phyloP scores from a whole-genome alignment of 805 yeast genomes.

The Yarrowia porcina region DNA sequence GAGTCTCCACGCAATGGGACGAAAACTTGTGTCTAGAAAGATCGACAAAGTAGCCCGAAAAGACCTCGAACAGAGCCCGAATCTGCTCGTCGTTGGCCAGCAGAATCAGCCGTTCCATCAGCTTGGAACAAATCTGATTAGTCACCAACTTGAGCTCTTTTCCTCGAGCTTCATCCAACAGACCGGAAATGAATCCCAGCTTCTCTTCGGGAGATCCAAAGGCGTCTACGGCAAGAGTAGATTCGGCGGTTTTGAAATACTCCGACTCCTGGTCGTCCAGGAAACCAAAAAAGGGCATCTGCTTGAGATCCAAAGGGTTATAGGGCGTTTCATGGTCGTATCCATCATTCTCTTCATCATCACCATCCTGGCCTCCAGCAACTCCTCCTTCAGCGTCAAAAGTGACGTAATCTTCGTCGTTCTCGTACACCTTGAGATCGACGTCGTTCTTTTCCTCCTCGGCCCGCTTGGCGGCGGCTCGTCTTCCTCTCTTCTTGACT shows the following conservation, averaged over 20 bases:
- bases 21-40: constrained; percentile 84
- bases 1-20: constrained; percentile 89
- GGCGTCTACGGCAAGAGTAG: constrained; percentile 75
- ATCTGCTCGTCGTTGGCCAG: constrained; percentile 62
- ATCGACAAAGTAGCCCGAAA: constrained; percentile 70
- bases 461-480: constrained; percentile 25
- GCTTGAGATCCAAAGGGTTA: constrained; percentile 17
- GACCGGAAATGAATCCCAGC: constrained; percentile 65
- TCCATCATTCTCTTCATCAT: constrained; percentile 4
- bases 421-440: constrained; percentile 1
- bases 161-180: constrained; percentile 80
- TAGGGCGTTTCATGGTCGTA: constrained; percentile 1
- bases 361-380: neutral
- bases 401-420: constrained; percentile 11
- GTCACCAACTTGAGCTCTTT: constrained; percentile 90
- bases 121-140: constrained; percentile 90
- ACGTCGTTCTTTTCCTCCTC: constrained; percentile 15
- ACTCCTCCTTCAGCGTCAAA: constrained; percentile 3
- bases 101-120: constrained; percentile 81
- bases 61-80: constrained; percentile 59
- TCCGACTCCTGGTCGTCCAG: constrained; percentile 81
- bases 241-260: constrained; percentile 90
- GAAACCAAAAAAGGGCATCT: constrained; percentile 66
- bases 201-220: constrained; percentile 73
- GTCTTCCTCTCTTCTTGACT: constrained; percentile 23